These are phyloP conservation scores for Macrocybe gigantea DNA, from an alignment of 768 basidiomycete genomes.

Conservation along the genomic window DNA sequence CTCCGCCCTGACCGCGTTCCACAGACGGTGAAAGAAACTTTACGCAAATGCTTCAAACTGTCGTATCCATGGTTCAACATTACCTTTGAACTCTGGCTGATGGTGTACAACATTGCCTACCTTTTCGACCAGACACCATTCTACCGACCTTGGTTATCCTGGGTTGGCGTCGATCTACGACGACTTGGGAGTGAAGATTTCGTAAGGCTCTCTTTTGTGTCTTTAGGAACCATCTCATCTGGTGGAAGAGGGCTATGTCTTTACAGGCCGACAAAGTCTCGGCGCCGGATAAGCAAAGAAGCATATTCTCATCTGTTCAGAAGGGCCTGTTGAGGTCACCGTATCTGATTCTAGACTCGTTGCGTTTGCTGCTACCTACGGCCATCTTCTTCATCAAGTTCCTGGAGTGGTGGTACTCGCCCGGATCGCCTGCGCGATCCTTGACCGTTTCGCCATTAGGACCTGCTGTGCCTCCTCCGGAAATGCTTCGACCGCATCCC, in stretches of 20 bases:
- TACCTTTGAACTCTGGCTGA: conserved; percentile 73
- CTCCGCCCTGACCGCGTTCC: too few relatives aligned
- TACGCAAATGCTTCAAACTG: conserved; percentile 60
- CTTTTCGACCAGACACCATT: conserved; percentile 82
- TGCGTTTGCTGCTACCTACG: conserved; percentile 75
- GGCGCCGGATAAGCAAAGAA: conserved; percentile 23
- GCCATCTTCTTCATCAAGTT: conserved; percentile 96
- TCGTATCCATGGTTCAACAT: conserved; percentile 82
- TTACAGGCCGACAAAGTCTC: conserved; percentile 22
- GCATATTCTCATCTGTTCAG: conserved; percentile 37
- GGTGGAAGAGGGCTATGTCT: conserved; percentile 35
- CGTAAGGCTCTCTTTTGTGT: conserved; percentile 37
- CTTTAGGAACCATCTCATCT: neutral
- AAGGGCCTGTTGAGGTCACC: conserved; percentile 49
- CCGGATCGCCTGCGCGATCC: conserved; percentile 79
- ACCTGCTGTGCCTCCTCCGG: conserved; percentile 72
- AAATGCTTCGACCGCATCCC: conserved; percentile 69
- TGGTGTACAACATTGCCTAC: conserved; percentile 83
- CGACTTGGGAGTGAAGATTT: conserved; percentile 76
- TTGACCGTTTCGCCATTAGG: conserved; percentile 57
- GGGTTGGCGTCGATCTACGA: conserved; percentile 80
- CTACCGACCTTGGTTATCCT: conserved; percentile 88
- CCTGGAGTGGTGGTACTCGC: conserved; percentile 99
- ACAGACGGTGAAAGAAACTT: neutral
- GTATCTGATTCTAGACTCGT: conserved; percentile 65